These are phyloP conservation scores for Flueggea neowawraea DNA, from an alignment of 441 rosid genomes.

Conservation along the genomic window DNA sequence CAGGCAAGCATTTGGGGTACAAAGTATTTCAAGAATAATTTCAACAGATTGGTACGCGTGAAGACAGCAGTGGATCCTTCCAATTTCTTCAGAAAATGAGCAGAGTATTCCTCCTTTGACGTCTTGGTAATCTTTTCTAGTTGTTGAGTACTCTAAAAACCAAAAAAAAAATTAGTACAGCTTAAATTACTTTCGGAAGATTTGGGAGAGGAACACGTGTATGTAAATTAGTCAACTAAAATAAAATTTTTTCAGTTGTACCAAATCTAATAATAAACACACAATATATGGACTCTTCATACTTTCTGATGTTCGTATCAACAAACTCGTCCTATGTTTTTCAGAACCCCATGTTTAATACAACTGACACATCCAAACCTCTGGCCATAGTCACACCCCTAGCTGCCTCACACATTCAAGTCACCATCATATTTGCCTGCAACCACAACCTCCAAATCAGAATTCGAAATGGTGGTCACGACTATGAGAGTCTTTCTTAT, in stretches of 20 bases:
- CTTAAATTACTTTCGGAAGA: no score
- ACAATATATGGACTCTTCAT: no score
- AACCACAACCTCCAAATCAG: neutral
- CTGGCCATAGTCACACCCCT: conserved; percentile 33
- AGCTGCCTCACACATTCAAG: conserved; percentile 39
- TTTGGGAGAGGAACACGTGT: no score
- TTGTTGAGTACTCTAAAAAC: no score
- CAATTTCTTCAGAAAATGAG: conserved; percentile 47
- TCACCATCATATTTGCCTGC: conserved; percentile 34
- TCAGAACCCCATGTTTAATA: conserved; percentile 32
- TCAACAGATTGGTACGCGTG: conserved; percentile 45
- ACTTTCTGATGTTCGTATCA: conserved; percentile 7
- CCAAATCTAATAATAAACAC: no score
- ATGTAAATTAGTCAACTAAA: no score
- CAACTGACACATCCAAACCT: conserved; percentile 27
- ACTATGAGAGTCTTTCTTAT: no score
- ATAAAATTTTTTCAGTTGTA: no score
- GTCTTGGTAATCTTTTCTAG: neutral
- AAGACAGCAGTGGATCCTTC: conserved; percentile 50
- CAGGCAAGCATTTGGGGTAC: conserved; percentile 37
- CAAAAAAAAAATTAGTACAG: no score
- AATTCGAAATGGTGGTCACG: conserved; percentile 53
- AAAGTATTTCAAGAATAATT: conserved; percentile 44
- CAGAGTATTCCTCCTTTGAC: conserved; percentile 33
- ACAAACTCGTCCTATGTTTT: conserved; percentile 21